phyloP scores from a whole-genome alignment of 257 asterid genomes.

The Solanum stenotomum region DNA sequence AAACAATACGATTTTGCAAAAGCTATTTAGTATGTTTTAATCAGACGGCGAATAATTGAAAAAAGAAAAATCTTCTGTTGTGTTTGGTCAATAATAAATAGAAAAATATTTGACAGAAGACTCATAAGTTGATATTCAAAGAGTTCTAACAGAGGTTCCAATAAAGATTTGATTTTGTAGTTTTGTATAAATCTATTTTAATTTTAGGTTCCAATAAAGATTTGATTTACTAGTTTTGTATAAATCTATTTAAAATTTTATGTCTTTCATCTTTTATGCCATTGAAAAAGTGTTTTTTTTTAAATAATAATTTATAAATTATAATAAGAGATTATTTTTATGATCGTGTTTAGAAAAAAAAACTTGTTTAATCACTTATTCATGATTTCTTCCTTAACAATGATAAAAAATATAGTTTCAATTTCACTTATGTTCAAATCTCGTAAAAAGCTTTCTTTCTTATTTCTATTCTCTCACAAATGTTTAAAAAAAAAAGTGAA shows the following conservation, averaged over 20 bases:
- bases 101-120: not conserved
- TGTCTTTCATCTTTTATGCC: not conserved
- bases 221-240: not conserved
- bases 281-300: not conserved
- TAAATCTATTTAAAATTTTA: no score
- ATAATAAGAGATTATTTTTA: no score
- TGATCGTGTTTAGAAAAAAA: no score
- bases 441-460: no score
- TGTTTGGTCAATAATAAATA: not conserved
- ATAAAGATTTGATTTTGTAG: not conserved
- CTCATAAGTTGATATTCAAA: not conserved
- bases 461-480: no score
- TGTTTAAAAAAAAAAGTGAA: no score
- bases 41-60: not conserved
- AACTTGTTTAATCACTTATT: not conserved
- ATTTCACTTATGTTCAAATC: no score
- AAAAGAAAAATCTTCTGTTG: not conserved
- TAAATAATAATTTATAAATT: fast-evolving
- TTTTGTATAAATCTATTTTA: no score
- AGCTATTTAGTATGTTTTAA: not conserved
- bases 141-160: not conserved
- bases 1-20: not conserved
- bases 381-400: not conserved
- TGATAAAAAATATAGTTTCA: no score
- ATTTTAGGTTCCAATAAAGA: not conserved